Evolutionary conservation across 176 grass and related monocot species (phyloP).

Genomic region (Oryza meridionalis): DNA sequence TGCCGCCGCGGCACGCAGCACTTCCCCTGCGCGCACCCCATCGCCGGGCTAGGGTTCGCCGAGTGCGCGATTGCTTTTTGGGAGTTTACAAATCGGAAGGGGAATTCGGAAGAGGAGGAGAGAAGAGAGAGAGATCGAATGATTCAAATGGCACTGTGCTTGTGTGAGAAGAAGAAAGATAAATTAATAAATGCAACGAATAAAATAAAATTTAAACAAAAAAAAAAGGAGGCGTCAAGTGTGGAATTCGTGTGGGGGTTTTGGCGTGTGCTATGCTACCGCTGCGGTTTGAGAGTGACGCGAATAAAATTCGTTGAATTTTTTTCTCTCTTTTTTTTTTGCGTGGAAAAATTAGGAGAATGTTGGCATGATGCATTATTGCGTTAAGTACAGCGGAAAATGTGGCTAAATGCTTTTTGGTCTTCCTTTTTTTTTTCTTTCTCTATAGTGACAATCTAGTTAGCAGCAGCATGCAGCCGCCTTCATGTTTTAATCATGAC

Average conservation of each 20-base stretch:
- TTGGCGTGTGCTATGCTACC: neutral
- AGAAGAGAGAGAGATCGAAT: slow-evolving; percentile 19
- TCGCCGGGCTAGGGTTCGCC: slow-evolving; percentile 43
- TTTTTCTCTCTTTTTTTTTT: neutral
- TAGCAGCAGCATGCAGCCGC: too few relatives aligned
- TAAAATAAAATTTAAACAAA: neutral
- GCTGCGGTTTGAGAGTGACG: neutral
- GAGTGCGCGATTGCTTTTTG: slow-evolving; percentile 27
- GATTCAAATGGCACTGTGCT: slow-evolving; percentile 28
- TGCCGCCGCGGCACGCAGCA: slow-evolving; percentile 44
- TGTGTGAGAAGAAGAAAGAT: neutral
- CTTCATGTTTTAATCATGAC: too few relatives aligned
- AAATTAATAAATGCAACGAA: neutral
- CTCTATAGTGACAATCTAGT: too few relatives aligned
- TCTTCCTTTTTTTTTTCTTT: too few relatives aligned
- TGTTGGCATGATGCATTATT: neutral
- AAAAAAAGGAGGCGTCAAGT: neutral
- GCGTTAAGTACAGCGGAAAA: neutral
- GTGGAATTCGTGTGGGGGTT: neutral
- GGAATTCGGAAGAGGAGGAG: neutral
- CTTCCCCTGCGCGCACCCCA: slow-evolving; percentile 88
- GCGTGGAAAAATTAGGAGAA: neutral
- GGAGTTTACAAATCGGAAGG: slow-evolving; percentile 21
- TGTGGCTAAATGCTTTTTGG: neutral
- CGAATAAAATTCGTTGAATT: neutral